phyloP scores from a whole-genome alignment of 768 basidiomycete genomes.

The Russula virescens region DNA sequence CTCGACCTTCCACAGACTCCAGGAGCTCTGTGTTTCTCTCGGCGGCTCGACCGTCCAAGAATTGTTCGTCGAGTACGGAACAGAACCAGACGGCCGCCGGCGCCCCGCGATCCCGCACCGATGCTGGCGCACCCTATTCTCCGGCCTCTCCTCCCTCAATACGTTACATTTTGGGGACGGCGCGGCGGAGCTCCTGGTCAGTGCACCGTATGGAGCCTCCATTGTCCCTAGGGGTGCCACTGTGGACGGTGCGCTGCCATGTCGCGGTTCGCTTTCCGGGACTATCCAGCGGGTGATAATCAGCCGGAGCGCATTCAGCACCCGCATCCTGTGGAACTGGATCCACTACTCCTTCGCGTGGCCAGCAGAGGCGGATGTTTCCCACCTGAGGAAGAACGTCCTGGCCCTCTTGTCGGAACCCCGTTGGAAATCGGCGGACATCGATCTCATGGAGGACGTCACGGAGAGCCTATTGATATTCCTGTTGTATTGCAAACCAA shows the following conservation, averaged over 20 bases:
- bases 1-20: conserved; percentile 2
- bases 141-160: not conserved
- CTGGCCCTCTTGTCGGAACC: not conserved
- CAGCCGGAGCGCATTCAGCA: conserved; percentile 1
- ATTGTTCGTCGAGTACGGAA: conserved; percentile 8
- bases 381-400: not conserved
- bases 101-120: not conserved
- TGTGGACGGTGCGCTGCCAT: not conserved
- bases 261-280: not conserved
- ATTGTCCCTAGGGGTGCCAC: not conserved
- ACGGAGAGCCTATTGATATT: conserved; percentile 3
- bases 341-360: conserved; percentile 1
- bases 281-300: not conserved
- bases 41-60: not conserved
- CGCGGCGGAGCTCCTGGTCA: conserved; percentile 4
- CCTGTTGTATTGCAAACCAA: not conserved
- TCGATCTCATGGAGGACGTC: not conserved
- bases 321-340: conserved; percentile 4
- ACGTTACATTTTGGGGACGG: conserved; percentile 8
- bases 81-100: not conserved
- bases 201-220: not conserved
- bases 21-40: not conserved
- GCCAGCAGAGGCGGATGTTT: not conserved
- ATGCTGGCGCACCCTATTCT: conserved; percentile 2
- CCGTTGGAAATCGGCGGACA: conserved; percentile 1